Percentiles rank a stretch among this genome's conserved stretches.
Evolutionary conservation across 1,284 basidiomycete genomes (phyloP).

Genomic region (Cystobasidium sp.): DNA sequence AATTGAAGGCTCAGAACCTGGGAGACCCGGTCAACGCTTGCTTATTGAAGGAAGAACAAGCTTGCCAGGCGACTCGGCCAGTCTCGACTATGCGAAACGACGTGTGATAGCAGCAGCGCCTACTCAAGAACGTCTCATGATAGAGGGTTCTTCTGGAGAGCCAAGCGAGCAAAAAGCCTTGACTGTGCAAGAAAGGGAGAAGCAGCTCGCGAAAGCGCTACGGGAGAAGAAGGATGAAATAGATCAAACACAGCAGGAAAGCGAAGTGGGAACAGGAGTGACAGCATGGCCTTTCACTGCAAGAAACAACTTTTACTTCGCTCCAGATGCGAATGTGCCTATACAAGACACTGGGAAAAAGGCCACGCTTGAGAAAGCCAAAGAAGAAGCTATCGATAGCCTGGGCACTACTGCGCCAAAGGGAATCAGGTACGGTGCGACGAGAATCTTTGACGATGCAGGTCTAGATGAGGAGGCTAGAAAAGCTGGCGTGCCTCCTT

Average conservation of each 20-base stretch:
- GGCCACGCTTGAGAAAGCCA: conserved; percentile 53
- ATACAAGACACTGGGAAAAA: conserved; percentile 59
- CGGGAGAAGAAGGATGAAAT: conserved; percentile 52
- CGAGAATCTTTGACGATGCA: conserved; percentile 67
- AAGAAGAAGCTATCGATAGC: conserved; percentile 54
- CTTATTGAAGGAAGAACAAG: conserved; percentile 57
- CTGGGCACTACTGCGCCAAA: conserved; percentile 64
- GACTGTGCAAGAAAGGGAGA: conserved; percentile 45
- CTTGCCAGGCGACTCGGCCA: conserved; percentile 51
- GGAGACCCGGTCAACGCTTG: conserved; percentile 54
- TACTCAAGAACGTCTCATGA: conserved; percentile 43
- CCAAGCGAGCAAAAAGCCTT: conserved; percentile 45
- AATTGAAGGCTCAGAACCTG: conserved; percentile 57
- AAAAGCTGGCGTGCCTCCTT: conserved; percentile 67
- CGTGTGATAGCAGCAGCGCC: conserved; percentile 27
- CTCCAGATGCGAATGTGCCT: conserved; percentile 77
- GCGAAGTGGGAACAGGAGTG: conserved; percentile 57
- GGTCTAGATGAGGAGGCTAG: conserved; percentile 62
- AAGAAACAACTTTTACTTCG: conserved; percentile 88
- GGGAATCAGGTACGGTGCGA: conserved; percentile 75
- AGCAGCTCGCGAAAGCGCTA: conserved; percentile 48
- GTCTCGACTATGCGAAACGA: conserved; percentile 39
- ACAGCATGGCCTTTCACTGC: conserved; percentile 89
- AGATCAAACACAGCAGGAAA: conserved; percentile 49
- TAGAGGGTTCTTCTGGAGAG: conserved; percentile 52